Evolutionary conservation across 768 basidiomycete species (phyloP), one percentile per base, ranked within the genome.

Genomic region (Panus rudis): DNA sequence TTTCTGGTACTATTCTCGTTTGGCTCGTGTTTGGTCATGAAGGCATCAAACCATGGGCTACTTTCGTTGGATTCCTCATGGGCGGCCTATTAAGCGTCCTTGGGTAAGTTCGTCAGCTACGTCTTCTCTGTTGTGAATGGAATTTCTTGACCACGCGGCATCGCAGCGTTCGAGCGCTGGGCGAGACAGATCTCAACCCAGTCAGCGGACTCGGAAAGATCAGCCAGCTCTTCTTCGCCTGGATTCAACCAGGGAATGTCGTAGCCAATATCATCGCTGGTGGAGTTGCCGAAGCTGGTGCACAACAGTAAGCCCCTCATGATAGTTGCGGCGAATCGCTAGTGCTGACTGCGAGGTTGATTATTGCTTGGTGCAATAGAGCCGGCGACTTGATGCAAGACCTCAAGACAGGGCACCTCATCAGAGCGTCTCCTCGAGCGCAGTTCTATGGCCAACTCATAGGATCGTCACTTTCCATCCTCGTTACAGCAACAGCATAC

Each of bases 381-480:
- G 92, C 93, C 6, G 94, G 92, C 13, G 94, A 98, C 59, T 77
- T 97, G 7, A 97, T 98, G 94, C 94, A 98, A 67, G 94, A 98
- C 63, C 69, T 98, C 46, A 98, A 98, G 67, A 96, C 94, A 2
- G 94, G 94, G 0, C 90, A 96, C 61, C 68, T 98, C n/a, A 76
- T 90, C 42, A 76, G 74, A 50, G 92, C 92, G 7, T 93, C 92
- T 19, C 94, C 94, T 37, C 73, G 90, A 53, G 90, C 91, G 2
- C 94, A 94, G 57, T 96, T 97, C 60, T 93, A 82, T 53, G 90
- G 91, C 7, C 91, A 98, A 61, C 69, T 98, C 38, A 83, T 97
- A 43, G 94, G 94, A 25, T 91, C 88, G 7, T 75, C 81, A 1
- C 72, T 94, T 4, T 91, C 88, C 6, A 92, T 98, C 24, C 51